phyloP scores from a whole-genome alignment of 2,329 filamentous ascomycete genomes.

The Calonectria pteridis region DNA sequence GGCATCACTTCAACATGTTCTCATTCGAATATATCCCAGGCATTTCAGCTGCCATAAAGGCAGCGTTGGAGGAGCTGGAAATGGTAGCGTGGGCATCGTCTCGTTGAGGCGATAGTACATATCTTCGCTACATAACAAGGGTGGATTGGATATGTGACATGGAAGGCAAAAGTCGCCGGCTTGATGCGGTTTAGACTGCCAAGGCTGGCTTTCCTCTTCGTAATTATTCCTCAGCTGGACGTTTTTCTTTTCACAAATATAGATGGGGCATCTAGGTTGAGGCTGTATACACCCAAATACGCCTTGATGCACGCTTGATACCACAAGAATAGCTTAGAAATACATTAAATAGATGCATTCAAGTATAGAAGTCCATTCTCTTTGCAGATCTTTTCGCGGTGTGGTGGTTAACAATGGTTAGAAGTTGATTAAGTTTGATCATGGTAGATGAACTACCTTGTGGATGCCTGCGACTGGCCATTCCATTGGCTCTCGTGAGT shows the following conservation, averaged over 20 bases:
- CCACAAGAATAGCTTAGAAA: neutral
- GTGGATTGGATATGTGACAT: neutral
- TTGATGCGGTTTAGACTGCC: neutral
- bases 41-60: slow-evolving; percentile 44
- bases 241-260: neutral
- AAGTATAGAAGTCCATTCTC: neutral
- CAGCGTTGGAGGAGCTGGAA: slow-evolving; percentile 37
- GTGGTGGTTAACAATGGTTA: neutral
- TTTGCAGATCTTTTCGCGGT: neutral
- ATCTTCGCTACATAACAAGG: neutral
- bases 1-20: slow-evolving; percentile 66
- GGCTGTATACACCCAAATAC: neutral
- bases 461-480: neutral
- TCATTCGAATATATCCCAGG: slow-evolving; percentile 43
- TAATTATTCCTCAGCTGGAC: neutral
- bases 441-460: neutral
- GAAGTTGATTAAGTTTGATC: neutral
- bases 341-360: neutral
- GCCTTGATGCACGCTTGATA: neutral
- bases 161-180: neutral
- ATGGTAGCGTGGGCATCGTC: neutral
- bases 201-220: neutral
- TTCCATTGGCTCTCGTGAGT: neutral
- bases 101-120: neutral
- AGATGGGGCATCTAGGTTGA: neutral